These are phyloP conservation scores for Pyricularia pennisetigena DNA, from an alignment of 2,329 filamentous ascomycete species.

Conservation along the genomic window DNA sequence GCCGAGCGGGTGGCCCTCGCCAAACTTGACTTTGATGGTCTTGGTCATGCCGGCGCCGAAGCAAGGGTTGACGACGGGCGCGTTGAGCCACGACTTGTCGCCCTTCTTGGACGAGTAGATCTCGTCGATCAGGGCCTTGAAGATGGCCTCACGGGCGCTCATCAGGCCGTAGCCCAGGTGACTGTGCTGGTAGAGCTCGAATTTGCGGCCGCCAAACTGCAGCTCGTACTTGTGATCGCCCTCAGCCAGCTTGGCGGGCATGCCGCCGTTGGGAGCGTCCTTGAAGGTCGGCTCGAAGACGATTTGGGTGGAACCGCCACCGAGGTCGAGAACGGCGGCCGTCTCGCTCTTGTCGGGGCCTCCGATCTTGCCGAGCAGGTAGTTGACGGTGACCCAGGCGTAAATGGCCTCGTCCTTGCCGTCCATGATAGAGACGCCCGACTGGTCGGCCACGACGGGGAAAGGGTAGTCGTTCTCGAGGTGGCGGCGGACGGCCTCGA, in stretches of 20 bases:
- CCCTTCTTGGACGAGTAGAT: constrained; percentile 53
- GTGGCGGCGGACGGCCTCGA: constrained; percentile 73
- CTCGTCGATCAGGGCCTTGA: constrained; percentile 64
- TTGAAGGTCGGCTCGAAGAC: constrained; percentile 96
- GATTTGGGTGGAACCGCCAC: constrained; percentile 95
- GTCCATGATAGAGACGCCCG: constrained; percentile 94
- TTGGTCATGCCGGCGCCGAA: constrained; percentile 72
- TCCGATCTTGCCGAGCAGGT: constrained; percentile 94
- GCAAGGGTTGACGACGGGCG: constrained; percentile 74
- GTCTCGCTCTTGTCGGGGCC: constrained; percentile 83
- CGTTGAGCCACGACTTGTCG: constrained; percentile 57
- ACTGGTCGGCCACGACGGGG: constrained; percentile 77
- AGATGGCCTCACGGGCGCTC: constrained; percentile 82
- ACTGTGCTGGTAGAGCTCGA: constrained; percentile 94
- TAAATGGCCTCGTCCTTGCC: constrained; percentile 96
- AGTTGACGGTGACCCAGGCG: constrained; percentile 98
- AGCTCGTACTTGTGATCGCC: constrained; percentile 96
- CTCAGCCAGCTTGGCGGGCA: constrained; percentile 75
- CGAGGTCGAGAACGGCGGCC: constrained; percentile 90
- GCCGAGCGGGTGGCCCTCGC: constrained; percentile 55
- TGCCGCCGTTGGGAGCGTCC: constrained; percentile 58
- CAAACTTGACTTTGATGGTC: constrained; percentile 63
- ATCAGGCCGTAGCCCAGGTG: constrained; percentile 96
- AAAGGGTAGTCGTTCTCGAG: constrained; percentile 89
- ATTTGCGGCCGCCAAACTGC: constrained; percentile 75